phyloP scores from a whole-genome alignment of 2,329 filamentous ascomycete genomes.

The Triangularia verruculosa region DNA sequence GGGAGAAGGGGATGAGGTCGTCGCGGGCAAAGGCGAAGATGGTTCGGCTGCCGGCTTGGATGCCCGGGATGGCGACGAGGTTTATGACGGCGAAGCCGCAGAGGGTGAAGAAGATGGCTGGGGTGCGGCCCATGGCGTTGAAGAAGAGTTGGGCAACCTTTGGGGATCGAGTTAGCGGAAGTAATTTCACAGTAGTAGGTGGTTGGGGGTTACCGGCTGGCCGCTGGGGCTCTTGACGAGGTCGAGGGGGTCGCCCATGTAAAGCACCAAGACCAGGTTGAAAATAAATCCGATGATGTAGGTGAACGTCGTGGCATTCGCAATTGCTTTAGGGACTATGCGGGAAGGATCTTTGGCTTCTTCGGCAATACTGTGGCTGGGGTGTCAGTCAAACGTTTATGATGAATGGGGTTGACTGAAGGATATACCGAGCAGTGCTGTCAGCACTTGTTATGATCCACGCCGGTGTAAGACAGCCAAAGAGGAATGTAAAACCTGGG shows the following conservation, averaged over 20 bases:
- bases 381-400: not conserved
- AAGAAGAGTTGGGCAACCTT: conserved; percentile 52
- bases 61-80: conserved; percentile 53
- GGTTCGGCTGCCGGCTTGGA: conserved; percentile 48
- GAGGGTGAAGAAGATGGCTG: conserved; percentile 53
- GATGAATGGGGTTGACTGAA: too few species aligned
- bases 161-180: conserved; percentile 21
- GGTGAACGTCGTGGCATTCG: conserved; percentile 51
- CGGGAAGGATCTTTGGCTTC: conserved; percentile 36
- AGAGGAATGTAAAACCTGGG: conserved; percentile 54
- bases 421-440: conserved; percentile 30
- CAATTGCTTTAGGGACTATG: conserved; percentile 49
- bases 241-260: conserved; percentile 46
- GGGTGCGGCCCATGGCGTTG: conserved; percentile 50
- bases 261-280: conserved; percentile 54
- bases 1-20: conserved; percentile 43
- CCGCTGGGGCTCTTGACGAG: conserved; percentile 43
- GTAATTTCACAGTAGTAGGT: not conserved
- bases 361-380: conserved; percentile 40
- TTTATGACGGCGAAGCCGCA: conserved; percentile 54
- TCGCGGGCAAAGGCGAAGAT: conserved; percentile 53
- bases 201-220: conserved; percentile 38
- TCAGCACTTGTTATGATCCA: conserved; percentile 56
- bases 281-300: conserved; percentile 52
- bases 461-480: conserved; percentile 57